Percentiles rank a stretch among this genome's conserved stretches.
Conservation (phyloP, 83 land plant genomes). For the Larix sibirica region DNA sequence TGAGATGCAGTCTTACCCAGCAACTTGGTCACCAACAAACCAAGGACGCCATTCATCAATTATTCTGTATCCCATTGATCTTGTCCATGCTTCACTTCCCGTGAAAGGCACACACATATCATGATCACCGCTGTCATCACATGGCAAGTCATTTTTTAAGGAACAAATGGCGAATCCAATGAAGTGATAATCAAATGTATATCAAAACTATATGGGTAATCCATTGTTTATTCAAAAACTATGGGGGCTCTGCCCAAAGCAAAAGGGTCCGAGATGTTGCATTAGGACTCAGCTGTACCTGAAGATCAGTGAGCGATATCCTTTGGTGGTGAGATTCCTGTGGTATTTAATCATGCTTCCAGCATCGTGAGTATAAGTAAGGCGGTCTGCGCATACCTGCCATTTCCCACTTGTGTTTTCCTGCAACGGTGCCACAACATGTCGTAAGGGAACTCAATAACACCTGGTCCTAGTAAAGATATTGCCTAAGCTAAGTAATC, state of each 20-base stretch:
- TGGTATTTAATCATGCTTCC: conserved; percentile 88
- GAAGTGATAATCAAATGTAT: neutral
- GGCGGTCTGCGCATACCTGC: conserved; percentile 53
- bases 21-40: conserved; percentile 57
- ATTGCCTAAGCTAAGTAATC: no score
- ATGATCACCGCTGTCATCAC: conserved; percentile 70
- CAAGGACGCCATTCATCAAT: conserved; percentile 73
- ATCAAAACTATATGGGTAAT: no score
- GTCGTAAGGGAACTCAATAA: no score
- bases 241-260: neutral
- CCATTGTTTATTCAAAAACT: no score
- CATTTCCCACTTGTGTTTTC: conserved; percentile 11
- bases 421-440: no score
- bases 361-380: conserved; percentile 47
- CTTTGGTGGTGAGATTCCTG: conserved; percentile 45
- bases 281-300: conserved; percentile 32
- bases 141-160: neutral
- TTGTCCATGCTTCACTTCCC: conserved; percentile 83
- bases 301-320: conserved; percentile 76
- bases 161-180: neutral
- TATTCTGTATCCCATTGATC: conserved; percentile 61
- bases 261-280: neutral
- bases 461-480: no score
- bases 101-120: conserved; percentile 90
- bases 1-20: conserved; percentile 45